A percentile compares a stretch with the other conserved stretches of the same genome.
phyloP scores from a whole-genome alignment of 2,329 filamentous ascomycete genomes.

The Rhexocercosporidium sp. region DNA sequence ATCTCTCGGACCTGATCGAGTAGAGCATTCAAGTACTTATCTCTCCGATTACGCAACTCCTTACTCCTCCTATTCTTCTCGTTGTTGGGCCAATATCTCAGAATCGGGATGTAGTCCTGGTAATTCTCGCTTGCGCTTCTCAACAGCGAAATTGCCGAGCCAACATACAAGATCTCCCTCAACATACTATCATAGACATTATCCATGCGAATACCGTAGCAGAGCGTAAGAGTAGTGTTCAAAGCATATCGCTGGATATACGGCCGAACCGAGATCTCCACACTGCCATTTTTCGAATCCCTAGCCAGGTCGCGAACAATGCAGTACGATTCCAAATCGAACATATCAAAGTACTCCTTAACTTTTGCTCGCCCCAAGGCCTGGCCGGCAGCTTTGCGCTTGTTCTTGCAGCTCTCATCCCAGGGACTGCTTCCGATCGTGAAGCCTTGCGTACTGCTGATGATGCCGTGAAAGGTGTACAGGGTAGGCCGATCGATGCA shows the following conservation, averaged over 20 bases:
- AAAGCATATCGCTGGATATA: slow-evolving; percentile 59
- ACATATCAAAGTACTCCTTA: slow-evolving; percentile 56
- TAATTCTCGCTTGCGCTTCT: slow-evolving; percentile 57
- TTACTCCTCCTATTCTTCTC: slow-evolving; percentile 54
- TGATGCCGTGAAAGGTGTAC: slow-evolving; percentile 59
- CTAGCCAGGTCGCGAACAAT: slow-evolving; percentile 53
- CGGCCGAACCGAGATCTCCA: slow-evolving; percentile 52
- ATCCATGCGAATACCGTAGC: slow-evolving; percentile 61
- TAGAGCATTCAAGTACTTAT: slow-evolving; percentile 55
- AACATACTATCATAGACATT: slow-evolving; percentile 56
- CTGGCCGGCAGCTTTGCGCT: slow-evolving; percentile 55
- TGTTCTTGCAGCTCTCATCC: slow-evolving; percentile 59
- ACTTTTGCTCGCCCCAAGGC: slow-evolving; percentile 53
- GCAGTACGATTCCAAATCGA: slow-evolving; percentile 57
- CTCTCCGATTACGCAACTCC: slow-evolving; percentile 52
- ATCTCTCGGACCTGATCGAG: slow-evolving; percentile 56
- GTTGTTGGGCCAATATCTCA: slow-evolving; percentile 57
- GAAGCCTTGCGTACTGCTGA: slow-evolving; percentile 57
- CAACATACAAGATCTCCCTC: slow-evolving; percentile 58
- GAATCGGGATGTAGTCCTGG: slow-evolving; percentile 57
- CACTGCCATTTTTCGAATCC: slow-evolving; percentile 49
- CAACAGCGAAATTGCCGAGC: slow-evolving; percentile 55
- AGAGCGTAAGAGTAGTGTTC: slow-evolving; percentile 59
- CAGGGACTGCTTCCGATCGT: slow-evolving; percentile 59
- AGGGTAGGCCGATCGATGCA: slow-evolving; percentile 56